Base-by-base conservation (phyloP, 768 basidiomycete genomes). In the Mycena pura region DNA sequence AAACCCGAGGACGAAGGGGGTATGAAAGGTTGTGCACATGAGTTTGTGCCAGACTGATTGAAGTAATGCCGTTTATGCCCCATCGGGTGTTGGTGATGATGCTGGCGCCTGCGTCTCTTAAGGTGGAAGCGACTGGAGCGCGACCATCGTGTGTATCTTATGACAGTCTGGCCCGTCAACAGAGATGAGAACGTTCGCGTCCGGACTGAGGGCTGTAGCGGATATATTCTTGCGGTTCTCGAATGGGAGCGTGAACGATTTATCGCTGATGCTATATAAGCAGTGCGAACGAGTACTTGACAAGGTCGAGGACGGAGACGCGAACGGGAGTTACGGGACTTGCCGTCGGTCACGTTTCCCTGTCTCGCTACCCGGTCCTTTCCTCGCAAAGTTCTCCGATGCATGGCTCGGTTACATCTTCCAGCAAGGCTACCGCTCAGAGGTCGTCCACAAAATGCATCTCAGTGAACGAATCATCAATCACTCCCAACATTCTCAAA, bases 151-250 rank as follows among this genome's bases (percentile, higher is more conserved):
- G 41, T 6, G 9, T 25, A 46, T n/a, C n/a, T n/a, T n/a, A n/a
- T n/a, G n/a, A 63, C 44, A 22, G 31, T 29, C 39, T 36, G 28
- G 32, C 24, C 41, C 95, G 72, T 99, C 97, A n/a, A 99, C 89
- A 7, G 90, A 90, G 17, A 99, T 78, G 14, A 99, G 78, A 9
- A 97, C 82, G 72, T 92, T 93, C 0, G 89, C 86, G 74, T 98
- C 92, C 0, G 95, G 94, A 66, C 93, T 96, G 29, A 99, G 84
- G 2, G 96, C 95, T 60, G 97, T 89, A 17, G 83, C 84, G 1
- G 92, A 80, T 28, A 99, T 90, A 67, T 99, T 99, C 77, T 97
- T 98, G 52, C 95, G 84, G 70, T 96, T 98, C 74, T 99, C 94
- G 65, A 96, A 96, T 0, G 91, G 76, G 44, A 98, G 87, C 0